Percentiles rank a stretch among this genome's conserved stretches.
phyloP scores from a whole-genome alignment of 441 rosid species.

The Oxalis stricta region DNA sequence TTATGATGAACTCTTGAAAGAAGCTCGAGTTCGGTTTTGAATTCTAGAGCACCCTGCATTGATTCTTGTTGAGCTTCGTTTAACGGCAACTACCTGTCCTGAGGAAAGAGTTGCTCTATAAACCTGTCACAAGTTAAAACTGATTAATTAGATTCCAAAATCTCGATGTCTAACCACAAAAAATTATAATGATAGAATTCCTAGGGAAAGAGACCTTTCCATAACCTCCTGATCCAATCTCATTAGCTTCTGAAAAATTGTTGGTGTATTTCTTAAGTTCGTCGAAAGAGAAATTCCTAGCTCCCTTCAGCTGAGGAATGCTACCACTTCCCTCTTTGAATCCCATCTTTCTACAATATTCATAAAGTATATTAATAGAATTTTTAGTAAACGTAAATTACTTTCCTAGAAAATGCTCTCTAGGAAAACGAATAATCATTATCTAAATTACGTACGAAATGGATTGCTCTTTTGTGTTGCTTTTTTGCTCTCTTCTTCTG shows the following conservation, averaged over 20 bases:
- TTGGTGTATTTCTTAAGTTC: slow-evolving; percentile 75
- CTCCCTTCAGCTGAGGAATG: slow-evolving; percentile 90
- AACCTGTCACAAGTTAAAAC: slow-evolving; percentile 30
- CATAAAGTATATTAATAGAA: not conserved
- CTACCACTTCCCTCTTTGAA: slow-evolving; percentile 79
- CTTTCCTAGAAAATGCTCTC: too few species aligned
- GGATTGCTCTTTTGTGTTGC: slow-evolving; percentile 72
- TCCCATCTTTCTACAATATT: slow-evolving; percentile 78
- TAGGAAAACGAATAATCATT: not conserved
- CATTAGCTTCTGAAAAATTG: slow-evolving; percentile 57
- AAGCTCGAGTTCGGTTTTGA: slow-evolving; percentile 95
- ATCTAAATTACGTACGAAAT: slow-evolving; percentile 25
- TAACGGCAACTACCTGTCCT: slow-evolving; percentile 75
- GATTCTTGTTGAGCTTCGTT: slow-evolving; percentile 93
- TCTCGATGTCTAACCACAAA: too few species aligned
- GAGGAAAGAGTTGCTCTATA: slow-evolving; percentile 69
- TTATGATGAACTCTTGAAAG: slow-evolving; percentile 97
- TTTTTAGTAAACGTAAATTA: too few species aligned
- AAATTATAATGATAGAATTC: not conserved
- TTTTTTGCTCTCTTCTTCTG: slow-evolving; percentile 90
- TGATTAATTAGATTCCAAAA: too few species aligned
- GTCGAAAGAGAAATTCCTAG: slow-evolving; percentile 85
- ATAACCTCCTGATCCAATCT: slow-evolving; percentile 90
- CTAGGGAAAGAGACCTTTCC: slow-evolving; percentile 45
- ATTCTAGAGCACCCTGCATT: slow-evolving; percentile 86